Evolutionary conservation across 129 eudicot species (phyloP).

Genomic region (Lactuca sativa): DNA sequence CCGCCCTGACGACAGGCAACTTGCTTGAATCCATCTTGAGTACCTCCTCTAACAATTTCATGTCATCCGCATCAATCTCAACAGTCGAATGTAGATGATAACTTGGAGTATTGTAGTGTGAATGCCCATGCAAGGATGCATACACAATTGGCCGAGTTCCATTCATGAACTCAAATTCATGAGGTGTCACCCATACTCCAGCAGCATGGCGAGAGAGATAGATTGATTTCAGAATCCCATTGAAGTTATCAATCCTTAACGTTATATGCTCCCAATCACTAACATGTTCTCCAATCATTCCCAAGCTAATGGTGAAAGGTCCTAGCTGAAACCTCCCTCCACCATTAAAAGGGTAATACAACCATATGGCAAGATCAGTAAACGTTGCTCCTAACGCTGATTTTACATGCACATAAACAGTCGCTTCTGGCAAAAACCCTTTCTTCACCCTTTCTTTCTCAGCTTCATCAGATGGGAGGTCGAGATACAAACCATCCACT

Average conservation of each 20-base stretch:
- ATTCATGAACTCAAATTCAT: constrained; percentile 20
- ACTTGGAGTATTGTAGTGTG: constrained; percentile 21
- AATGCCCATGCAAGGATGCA: constrained; percentile 44
- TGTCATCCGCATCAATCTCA: not conserved
- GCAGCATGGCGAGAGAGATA: constrained; percentile 41
- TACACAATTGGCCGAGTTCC: constrained; percentile 37
- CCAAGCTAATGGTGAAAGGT: constrained; percentile 25
- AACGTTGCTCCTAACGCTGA: constrained; percentile 30
- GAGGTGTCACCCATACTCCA: constrained; percentile 36
- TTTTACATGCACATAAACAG: constrained; percentile 36
- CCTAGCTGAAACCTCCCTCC: constrained; percentile 40
- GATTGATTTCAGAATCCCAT: constrained; percentile 28
- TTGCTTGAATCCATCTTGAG: constrained; percentile 5
- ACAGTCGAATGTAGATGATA: not conserved
- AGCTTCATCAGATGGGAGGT: constrained; percentile 30
- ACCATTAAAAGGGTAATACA: constrained; percentile 57
- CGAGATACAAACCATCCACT: constrained; percentile 34
- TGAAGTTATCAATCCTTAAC: constrained; percentile 38
- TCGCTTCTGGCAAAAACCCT: constrained; percentile 26
- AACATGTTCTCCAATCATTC: constrained; percentile 46
- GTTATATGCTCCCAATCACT: constrained; percentile 57
- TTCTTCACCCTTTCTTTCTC: constrained; percentile 23
- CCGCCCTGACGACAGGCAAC: constrained; percentile 8
- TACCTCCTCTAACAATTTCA: not conserved
- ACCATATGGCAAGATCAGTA: constrained; percentile 48